A percentile compares a stretch with the other conserved stretches of the same genome.
phyloP scores from a whole-genome alignment of 192 early-diverging fungal genomes.

The Mortierella claussenii region DNA sequence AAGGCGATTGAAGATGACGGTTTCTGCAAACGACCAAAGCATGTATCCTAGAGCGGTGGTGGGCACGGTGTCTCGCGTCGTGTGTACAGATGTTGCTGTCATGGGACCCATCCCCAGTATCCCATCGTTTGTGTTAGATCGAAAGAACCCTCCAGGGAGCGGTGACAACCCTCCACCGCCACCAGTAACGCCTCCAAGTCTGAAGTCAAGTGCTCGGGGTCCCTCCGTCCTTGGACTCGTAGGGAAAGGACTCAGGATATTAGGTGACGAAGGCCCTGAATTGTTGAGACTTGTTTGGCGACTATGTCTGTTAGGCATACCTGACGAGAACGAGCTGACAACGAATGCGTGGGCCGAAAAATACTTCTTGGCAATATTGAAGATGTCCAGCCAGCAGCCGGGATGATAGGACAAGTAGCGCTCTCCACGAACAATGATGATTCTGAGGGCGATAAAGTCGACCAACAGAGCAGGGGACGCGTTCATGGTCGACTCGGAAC shows the following conservation, averaged over 20 bases:
- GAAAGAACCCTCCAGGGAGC: constrained; percentile 4
- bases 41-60: constrained; percentile 57
- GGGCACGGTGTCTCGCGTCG: constrained; percentile 6
- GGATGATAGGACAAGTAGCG: constrained; percentile 54
- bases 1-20: constrained; percentile 57
- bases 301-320: background rate
- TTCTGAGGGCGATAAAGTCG: constrained; percentile 63
- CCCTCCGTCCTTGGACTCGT: constrained; percentile 27
- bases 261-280: constrained; percentile 23
- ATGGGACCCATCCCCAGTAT: too few species aligned
- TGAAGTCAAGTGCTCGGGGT: constrained; percentile 14
- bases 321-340: constrained; percentile 16
- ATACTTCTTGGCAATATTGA: constrained; percentile 54
- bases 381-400: constrained; percentile 61
- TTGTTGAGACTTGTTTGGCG: constrained; percentile 6
- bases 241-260: constrained; percentile 6
- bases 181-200: background rate
- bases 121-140: constrained; percentile 2
- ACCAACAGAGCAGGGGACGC: constrained; percentile 51
- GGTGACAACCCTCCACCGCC: constrained; percentile 9
- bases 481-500: constrained; percentile 18
- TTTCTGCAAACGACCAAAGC: constrained; percentile 65
- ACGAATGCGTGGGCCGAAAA: constrained; percentile 16
- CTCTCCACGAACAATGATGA: constrained; percentile 63
- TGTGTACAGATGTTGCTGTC: too few species aligned